phyloP scores from a whole-genome alignment of 805 yeast genomes.

The Phaffomyces antillensis region DNA sequence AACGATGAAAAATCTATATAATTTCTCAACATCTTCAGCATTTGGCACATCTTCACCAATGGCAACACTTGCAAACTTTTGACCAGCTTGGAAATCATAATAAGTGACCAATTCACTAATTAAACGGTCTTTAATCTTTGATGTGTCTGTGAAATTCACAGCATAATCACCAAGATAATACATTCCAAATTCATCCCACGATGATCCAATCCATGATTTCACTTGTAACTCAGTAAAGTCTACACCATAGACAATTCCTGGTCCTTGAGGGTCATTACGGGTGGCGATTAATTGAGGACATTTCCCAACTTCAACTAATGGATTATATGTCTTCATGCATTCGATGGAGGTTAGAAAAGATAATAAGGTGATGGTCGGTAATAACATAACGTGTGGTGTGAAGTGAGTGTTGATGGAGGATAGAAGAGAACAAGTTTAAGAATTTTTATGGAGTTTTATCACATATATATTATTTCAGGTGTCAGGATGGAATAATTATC shows the following conservation, averaged over 20 bases:
- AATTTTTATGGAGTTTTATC: no score
- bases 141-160: neutral
- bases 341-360: neutral
- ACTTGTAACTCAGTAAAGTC: neutral
- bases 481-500: no score
- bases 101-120: neutral
- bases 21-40: neutral
- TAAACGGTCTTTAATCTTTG: neutral
- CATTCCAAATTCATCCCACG: neutral
- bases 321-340: neutral
- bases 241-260: neutral
- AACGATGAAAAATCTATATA: neutral
- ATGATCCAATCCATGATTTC: neutral
- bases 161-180: neutral
- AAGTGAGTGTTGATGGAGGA: no score
- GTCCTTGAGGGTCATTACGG: neutral
- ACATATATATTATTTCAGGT: no score
- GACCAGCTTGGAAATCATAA: constrained; percentile 1
- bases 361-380: neutral
- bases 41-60: neutral
- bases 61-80: neutral
- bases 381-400: neutral
- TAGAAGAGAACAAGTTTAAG: no score
- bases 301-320: neutral
- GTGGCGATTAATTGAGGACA: neutral